These are phyloP conservation scores for Dactylis glomerata DNA, from an alignment of 176 grass and related monocot genomes.

Conservation along the genomic window DNA sequence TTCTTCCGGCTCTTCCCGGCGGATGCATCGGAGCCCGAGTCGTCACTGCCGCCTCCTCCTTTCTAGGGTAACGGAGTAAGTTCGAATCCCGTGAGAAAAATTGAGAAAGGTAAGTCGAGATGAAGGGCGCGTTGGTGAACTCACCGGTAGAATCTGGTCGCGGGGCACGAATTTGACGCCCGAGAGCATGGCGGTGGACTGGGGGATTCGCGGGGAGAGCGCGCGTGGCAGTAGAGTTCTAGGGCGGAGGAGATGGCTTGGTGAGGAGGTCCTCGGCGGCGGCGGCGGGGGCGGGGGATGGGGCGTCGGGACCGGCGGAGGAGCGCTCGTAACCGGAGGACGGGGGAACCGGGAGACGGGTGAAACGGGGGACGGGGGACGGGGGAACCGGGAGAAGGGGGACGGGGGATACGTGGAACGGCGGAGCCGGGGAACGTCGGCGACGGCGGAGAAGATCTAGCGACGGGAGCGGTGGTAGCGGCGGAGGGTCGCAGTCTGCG, in stretches of 20 bases:
- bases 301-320: no score
- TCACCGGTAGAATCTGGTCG: slow-evolving; percentile 34
- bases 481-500: no score
- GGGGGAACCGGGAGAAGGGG: no score
- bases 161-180: slow-evolving; percentile 56
- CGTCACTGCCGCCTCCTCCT: neutral
- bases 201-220: neutral
- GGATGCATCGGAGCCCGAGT: slow-evolving; percentile 46
- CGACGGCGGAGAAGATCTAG: no score
- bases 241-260: no score
- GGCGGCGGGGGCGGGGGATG: neutral
- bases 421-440: no score
- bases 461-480: no score
- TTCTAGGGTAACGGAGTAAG: neutral
- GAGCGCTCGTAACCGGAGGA: no score
- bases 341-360: no score
- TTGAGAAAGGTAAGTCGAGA: neutral
- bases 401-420: no score
- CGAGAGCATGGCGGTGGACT: slow-evolving; percentile 33
- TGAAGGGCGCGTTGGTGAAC: neutral
- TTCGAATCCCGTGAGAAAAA: neutral
- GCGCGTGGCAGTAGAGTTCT: neutral
- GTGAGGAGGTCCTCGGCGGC: neutral
- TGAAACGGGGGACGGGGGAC: no score
- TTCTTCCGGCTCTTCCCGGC: slow-evolving; percentile 16